Percentiles rank a stretch among this genome's conserved stretches.
Conservation (phyloP, 108 stramenopile species). For the Fistulifera pelliculosa region DNA sequence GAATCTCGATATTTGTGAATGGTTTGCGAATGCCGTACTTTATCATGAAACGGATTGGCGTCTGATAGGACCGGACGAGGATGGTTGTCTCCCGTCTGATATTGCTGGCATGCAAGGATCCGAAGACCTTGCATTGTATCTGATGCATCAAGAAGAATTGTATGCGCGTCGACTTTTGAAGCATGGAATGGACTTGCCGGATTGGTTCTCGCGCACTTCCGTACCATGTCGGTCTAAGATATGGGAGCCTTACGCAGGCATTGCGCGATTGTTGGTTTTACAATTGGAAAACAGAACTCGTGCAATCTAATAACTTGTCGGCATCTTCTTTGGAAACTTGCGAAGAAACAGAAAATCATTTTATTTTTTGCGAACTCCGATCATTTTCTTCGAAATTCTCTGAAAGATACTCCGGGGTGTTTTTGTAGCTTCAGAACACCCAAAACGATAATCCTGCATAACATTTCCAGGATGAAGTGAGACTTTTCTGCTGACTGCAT, state of each 20-base stretch:
- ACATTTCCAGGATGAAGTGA: too few relatives aligned
- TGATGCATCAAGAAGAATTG: conserved; percentile 21
- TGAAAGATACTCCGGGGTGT: too few relatives aligned
- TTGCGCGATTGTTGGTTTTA: neutral
- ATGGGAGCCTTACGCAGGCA: neutral
- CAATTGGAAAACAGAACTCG: too few relatives aligned
- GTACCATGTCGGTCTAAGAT: neutral
- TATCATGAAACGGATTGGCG: neutral
- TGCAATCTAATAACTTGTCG: too few relatives aligned
- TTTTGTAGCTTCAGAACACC: too few relatives aligned
- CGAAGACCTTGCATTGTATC: conserved; percentile 29
- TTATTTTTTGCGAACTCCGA: too few relatives aligned
- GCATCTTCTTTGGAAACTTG: too few relatives aligned
- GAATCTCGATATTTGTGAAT: conserved; percentile 32
- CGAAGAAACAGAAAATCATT: too few relatives aligned
- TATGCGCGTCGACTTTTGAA: neutral
- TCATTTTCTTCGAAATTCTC: too few relatives aligned
- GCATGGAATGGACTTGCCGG: neutral
- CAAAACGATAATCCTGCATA: too few relatives aligned
- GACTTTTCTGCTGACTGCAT: too few relatives aligned
- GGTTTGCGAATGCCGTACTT: conserved; percentile 33
- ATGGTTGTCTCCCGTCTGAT: conserved; percentile 78
- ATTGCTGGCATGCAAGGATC: conserved; percentile 71
- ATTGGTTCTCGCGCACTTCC: neutral
- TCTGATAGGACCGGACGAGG: conserved; percentile 36